Evolutionary conservation across 805 yeast genomes (phyloP).

Genomic region (Candida rishiriensis): DNA sequence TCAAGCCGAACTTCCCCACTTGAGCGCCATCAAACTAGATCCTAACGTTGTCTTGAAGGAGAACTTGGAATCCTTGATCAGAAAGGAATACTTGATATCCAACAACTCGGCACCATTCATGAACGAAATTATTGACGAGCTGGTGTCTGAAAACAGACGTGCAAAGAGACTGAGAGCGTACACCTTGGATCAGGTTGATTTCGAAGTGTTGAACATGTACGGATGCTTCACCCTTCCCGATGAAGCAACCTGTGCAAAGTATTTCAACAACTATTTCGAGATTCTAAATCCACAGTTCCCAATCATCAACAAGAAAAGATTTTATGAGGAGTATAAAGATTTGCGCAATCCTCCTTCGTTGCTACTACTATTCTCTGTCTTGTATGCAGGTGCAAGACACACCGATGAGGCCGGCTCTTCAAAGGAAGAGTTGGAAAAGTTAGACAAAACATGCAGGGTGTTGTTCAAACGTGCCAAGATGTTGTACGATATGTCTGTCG

Average conservation of each 20-base stretch:
- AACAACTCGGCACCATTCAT: slow-evolving; percentile 24
- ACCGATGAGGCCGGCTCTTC: slow-evolving; percentile 48
- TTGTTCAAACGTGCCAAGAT: slow-evolving; percentile 49
- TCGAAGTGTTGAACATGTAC: slow-evolving; percentile 55
- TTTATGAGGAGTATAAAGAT: slow-evolving; percentile 55
- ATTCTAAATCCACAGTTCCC: slow-evolving; percentile 66
- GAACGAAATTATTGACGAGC: slow-evolving; percentile 16
- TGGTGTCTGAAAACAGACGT: slow-evolving; percentile 13
- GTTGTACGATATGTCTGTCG: slow-evolving; percentile 63
- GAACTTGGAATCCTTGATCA: slow-evolving; percentile 9
- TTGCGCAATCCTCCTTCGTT: slow-evolving; percentile 57
- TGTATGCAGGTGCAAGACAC: slow-evolving; percentile 64
- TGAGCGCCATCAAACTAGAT: slow-evolving; percentile 9
- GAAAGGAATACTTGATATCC: slow-evolving; percentile 9
- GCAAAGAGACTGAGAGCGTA: slow-evolving; percentile 17
- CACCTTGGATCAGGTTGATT: slow-evolving; percentile 38
- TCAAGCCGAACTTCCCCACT: slow-evolving; percentile 5
- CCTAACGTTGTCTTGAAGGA: slow-evolving; percentile 8
- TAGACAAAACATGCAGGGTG: slow-evolving; percentile 30
- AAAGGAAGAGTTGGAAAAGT: slow-evolving; percentile 46
- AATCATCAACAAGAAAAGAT: slow-evolving; percentile 56
- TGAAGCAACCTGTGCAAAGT: slow-evolving; percentile 54
- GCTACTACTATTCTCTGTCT: slow-evolving; percentile 56
- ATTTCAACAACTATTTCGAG: slow-evolving; percentile 58
- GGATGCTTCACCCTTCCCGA: slow-evolving; percentile 74